Base-by-base conservation (phyloP, 148 eudicot species). In the Pharnaceum exiguum region DNA sequence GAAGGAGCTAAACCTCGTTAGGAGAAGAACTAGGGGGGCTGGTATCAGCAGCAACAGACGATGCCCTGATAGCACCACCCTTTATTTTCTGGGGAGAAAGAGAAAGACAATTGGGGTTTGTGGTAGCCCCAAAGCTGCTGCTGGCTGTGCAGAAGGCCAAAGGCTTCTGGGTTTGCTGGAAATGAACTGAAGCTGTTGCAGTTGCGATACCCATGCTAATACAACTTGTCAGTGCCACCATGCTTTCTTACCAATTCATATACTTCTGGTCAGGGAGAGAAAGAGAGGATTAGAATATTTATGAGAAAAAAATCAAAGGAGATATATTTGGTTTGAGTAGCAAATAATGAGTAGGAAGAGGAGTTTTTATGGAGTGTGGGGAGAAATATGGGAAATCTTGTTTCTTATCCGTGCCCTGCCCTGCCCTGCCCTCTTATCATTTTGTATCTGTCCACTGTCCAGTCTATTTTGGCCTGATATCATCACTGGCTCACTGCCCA, bases 11-110 rank as follows among this genome's bases (percentile, higher is more conserved):
- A 62, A 76, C 80, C 80, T 76, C 57, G 23, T 71, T 60, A 28
- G 57, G 16, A 37, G 73, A 67, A 42, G 80, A 71, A 53, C 66
- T 63, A 50, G 71, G 46, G 3, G 43, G 60, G 55, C 38, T 63
- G 71, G 73, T 71, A 33, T 68, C 76, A 0, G 80, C 50, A 0
- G 80, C 80, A 18, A 72, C 60, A 12, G 73, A 69, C 12, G 68
- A 53, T 18, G 59, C 26, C 16, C 18, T 47, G 11, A 57, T 11
- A 32, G 58, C 19, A 29, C 17, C 4, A 5, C 28, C 36, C 18
- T 28, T 31, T n/a, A 51, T 7, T 21, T 53, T 52, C 16, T 16
- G 15, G 17, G 58, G 46, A 21, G 69, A 67, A 3, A 44, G 29
- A 23, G 70, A 51, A 23, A 65, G 58, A 12, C 26, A 60, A 10